These are phyloP conservation scores for Cylindrodendrum hubeiense DNA, from an alignment of 2,329 filamentous ascomycete genomes.

Conservation along the genomic window DNA sequence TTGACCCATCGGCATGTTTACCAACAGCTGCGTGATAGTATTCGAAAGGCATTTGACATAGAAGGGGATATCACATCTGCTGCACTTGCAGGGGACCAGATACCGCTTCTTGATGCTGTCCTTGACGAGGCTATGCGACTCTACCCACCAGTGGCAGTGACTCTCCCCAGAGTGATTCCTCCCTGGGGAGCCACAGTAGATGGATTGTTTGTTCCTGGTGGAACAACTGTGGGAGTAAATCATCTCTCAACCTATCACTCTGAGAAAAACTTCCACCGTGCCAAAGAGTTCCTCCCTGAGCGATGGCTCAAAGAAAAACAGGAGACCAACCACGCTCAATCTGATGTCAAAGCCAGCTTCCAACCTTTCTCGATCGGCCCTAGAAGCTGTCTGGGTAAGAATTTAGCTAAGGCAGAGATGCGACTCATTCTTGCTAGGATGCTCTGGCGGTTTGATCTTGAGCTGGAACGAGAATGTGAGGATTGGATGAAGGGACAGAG, in stretches of 20 bases:
- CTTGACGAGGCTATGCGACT: conserved; percentile 34
- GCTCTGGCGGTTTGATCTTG: conserved; percentile 36
- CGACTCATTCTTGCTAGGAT: conserved; percentile 30
- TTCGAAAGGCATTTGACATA: conserved; percentile 14
- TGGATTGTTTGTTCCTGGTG: conserved; percentile 29
- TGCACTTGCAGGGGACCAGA: conserved; percentile 7
- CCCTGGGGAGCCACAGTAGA: conserved; percentile 26
- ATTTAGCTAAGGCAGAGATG: conserved; percentile 35
- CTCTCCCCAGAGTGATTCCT: conserved; percentile 31
- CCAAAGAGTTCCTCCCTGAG: conserved; percentile 28
- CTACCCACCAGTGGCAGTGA: conserved; percentile 35
- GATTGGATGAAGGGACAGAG: conserved; percentile 32
- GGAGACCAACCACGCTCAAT: not conserved
- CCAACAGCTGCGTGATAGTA: not conserved
- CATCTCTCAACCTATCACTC: conserved; percentile 32
- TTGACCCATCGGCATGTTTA: conserved; percentile 19
- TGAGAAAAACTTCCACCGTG: conserved; percentile 20
- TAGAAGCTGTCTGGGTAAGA: conserved; percentile 34
- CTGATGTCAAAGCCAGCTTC: conserved; percentile 25
- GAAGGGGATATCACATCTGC: conserved; percentile 23
- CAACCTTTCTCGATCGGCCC: conserved; percentile 36
- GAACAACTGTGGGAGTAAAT: conserved; percentile 33
- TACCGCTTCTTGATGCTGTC: conserved; percentile 31
- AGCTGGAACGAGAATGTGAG: conserved; percentile 20
- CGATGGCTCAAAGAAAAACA: conserved; percentile 23